phyloP scores from a whole-genome alignment of 1,139 yeast species.

The Meyerozyma carpophila region DNA sequence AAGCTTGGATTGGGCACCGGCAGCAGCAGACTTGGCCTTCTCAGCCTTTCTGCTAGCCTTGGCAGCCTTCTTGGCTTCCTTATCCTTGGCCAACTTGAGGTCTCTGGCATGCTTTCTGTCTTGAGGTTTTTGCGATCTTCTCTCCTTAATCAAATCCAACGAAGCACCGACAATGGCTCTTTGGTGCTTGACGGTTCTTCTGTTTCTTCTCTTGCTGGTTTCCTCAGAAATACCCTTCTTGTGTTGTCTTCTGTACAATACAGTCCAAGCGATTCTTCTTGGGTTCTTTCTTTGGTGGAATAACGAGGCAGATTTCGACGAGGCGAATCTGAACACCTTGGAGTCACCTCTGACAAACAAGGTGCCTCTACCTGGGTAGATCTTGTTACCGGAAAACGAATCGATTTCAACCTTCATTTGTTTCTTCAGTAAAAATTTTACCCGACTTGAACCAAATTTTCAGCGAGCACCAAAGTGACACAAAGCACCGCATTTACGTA shows the following conservation, averaged over 20 bases:
- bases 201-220: conserved; percentile 92
- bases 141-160: conserved; percentile 95
- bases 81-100: conserved; percentile 82
- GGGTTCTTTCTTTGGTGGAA: conserved; percentile 99
- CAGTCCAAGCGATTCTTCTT: conserved; percentile 99
- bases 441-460: conserved; percentile 4
- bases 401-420: conserved; percentile 99
- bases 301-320: conserved; percentile 95
- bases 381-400: conserved; percentile 98
- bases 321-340: conserved; percentile 98
- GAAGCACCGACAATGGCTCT: conserved; percentile 99
- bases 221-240: conserved; percentile 99
- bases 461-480: conserved; percentile 3
- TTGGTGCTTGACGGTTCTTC: conserved; percentile 97
- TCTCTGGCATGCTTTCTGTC: conserved; percentile 98
- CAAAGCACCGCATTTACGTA: background rate
- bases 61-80: conserved; percentile 92
- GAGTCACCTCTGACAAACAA: conserved; percentile 99
- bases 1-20: conserved; percentile 55
- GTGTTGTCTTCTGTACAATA: conserved; percentile 99
- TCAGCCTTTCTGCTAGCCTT: conserved; percentile 95
- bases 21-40: conserved; percentile 80
- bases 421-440: conserved; percentile 6
- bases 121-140: conserved; percentile 94
- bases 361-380: conserved; percentile 99